A percentile compares a stretch with the other conserved stretches of the same genome.
Conservation (phyloP, 1,284 basidiomycete species). For the Melampsora larici-populina region DNA sequence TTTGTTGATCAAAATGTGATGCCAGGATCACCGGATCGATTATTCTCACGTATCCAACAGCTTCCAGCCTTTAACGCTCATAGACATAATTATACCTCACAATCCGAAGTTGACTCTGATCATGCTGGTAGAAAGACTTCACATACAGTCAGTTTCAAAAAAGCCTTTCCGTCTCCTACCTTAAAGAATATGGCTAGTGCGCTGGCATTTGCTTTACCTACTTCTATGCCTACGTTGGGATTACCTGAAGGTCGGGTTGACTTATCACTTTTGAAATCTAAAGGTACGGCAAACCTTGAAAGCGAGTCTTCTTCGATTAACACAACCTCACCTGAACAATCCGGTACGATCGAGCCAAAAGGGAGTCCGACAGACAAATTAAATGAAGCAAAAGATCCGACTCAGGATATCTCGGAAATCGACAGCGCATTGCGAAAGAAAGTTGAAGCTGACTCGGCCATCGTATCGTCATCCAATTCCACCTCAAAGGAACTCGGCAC, state of each 20-base stretch:
- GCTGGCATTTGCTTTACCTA: conserved; percentile 36
- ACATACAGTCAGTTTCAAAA: conserved; percentile 33
- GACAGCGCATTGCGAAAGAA: no score
- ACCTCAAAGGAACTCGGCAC: neutral
- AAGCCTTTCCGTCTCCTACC: conserved; percentile 36
- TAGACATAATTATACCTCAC: conserved; percentile 41
- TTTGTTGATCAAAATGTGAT: conserved; percentile 57
- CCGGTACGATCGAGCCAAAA: neutral
- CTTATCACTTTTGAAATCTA: neutral
- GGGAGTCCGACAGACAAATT: neutral
- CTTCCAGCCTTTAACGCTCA: conserved; percentile 23
- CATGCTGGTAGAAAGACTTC: conserved; percentile 30
- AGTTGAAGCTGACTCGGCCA: neutral
- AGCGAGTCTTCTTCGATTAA: neutral
- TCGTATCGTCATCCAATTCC: neutral
- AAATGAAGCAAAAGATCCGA: neutral
- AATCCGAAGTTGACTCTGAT: conserved; percentile 43
- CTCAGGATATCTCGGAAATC: neutral
- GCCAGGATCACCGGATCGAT: conserved; percentile 48
- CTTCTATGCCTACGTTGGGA: conserved; percentile 40
- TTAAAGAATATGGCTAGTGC: conserved; percentile 42
- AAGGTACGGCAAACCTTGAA: neutral
- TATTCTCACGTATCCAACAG: conserved; percentile 38
- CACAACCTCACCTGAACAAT: neutral
- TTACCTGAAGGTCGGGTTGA: conserved; percentile 15